Conservation (phyloP, 139 green algal genomes). For the Chlorella sp. region DNA sequence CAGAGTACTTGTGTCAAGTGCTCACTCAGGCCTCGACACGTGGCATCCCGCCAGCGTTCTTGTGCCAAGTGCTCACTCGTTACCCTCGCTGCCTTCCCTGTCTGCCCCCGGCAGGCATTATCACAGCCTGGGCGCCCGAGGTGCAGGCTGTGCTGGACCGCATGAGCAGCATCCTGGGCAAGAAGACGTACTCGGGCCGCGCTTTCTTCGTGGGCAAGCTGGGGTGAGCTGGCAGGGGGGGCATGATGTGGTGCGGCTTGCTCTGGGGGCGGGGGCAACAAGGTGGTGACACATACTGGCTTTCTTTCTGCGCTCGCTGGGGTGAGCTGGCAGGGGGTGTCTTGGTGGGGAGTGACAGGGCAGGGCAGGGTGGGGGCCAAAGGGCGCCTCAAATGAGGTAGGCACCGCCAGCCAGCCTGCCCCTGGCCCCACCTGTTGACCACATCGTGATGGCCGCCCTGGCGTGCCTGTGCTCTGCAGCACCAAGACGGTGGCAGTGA, state of each 20-base stretch:
- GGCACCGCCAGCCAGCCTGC: no score
- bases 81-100: neutral
- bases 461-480: neutral
- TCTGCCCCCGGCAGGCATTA: neutral
- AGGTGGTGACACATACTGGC: neutral
- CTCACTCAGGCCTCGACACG: no score
- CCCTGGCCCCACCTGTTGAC: no score
- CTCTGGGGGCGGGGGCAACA: neutral
- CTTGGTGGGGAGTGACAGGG: no score
- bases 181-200: neutral
- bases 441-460: no score
- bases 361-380: no score
- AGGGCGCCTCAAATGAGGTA: no score
- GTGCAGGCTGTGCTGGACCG: conserved; percentile 13
- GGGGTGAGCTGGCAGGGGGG: neutral
- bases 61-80: neutral
- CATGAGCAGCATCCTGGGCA: conserved; percentile 12
- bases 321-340: no score
- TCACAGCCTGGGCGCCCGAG: neutral
- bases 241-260: neutral
- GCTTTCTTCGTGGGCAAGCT: conserved; percentile 13
- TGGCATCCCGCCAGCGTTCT: neutral
- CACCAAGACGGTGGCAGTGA: neutral
- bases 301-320: no score
- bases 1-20: neutral